These are phyloP conservation scores for Picea mariana DNA, from an alignment of 83 land plant genomes.

Conservation along the genomic window DNA sequence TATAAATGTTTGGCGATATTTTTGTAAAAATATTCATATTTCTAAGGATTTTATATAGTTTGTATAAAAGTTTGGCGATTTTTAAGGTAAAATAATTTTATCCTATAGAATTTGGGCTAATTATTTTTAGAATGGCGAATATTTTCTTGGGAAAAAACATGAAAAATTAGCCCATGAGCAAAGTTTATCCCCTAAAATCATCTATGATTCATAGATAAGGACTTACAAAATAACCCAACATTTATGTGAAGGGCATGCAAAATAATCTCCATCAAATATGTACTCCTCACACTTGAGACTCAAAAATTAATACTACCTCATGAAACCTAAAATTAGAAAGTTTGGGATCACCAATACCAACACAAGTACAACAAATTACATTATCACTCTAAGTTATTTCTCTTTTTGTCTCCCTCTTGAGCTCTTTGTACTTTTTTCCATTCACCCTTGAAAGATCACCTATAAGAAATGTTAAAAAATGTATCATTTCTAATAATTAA, in stretches of 20 bases:
- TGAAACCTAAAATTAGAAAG: slow-evolving; percentile 92
- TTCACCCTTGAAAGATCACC: slow-evolving; percentile 99
- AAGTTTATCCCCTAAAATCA: too few species aligned
- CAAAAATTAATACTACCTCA: slow-evolving; percentile 51
- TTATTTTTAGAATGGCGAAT: too few species aligned
- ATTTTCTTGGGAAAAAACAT: too few species aligned
- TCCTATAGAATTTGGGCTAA: too few species aligned
- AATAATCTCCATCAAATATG: neutral
- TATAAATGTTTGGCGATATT: too few species aligned
- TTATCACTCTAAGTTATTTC: slow-evolving; percentile 99
- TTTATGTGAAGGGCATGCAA: neutral
- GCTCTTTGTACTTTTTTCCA: slow-evolving; percentile 98
- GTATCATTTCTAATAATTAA: neutral
- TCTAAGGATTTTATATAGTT: too few species aligned
- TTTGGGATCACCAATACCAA: slow-evolving; percentile 68
- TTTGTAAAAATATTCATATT: too few species aligned
- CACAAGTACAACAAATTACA: slow-evolving; percentile 76
- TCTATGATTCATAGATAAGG: too few species aligned
- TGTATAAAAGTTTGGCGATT: too few species aligned
- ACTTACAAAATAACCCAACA: slow-evolving; percentile 29
- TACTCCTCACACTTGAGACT: neutral
- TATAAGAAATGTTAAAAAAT: slow-evolving; percentile 12
- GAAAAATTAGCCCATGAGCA: too few species aligned
- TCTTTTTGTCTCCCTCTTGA: slow-evolving; percentile 96
- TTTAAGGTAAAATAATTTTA: too few species aligned